Percentiles rank a stretch among this genome's conserved stretches.
phyloP scores from a whole-genome alignment of 108 stramenopile genomes.

The Nitzschia inconspicua region DNA sequence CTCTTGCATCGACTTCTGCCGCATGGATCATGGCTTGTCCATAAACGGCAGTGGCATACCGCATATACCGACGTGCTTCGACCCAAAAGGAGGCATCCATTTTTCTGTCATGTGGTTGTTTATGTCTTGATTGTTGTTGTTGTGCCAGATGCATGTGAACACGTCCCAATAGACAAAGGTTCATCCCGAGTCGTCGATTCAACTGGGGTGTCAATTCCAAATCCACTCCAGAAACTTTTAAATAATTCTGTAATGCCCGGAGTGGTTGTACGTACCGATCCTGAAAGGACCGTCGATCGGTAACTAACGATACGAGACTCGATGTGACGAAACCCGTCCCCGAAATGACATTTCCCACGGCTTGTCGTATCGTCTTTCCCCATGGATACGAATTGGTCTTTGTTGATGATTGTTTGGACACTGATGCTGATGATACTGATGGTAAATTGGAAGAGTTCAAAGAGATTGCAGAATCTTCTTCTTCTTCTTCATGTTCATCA shows the following conservation, averaged over 20 bases:
- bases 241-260: constrained; percentile 15
- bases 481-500: too few relatives aligned
- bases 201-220: constrained; percentile 24
- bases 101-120: background rate
- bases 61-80: constrained; percentile 35
- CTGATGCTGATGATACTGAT: too few relatives aligned
- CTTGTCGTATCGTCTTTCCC: too few relatives aligned
- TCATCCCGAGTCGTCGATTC: constrained; percentile 11
- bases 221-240: constrained; percentile 31
- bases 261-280: constrained; percentile 16
- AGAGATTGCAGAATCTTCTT: too few relatives aligned
- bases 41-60: constrained; percentile 49
- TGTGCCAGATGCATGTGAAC: constrained; percentile 18
- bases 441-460: too few relatives aligned
- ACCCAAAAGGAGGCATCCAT: background rate
- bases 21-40: constrained; percentile 42
- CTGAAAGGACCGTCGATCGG: constrained; percentile 19
- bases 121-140: constrained; percentile 4
- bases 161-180: constrained; percentile 21
- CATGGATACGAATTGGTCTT: too few relatives aligned
- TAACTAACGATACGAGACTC: constrained; percentile 8
- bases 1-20: constrained; percentile 33
- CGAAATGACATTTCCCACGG: constrained; percentile 18
- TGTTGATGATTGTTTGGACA: too few relatives aligned
- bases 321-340: constrained; percentile 31